Conservation (phyloP, 2,329 filamentous ascomycete species). For the Fusarium chlamydosporum region DNA sequence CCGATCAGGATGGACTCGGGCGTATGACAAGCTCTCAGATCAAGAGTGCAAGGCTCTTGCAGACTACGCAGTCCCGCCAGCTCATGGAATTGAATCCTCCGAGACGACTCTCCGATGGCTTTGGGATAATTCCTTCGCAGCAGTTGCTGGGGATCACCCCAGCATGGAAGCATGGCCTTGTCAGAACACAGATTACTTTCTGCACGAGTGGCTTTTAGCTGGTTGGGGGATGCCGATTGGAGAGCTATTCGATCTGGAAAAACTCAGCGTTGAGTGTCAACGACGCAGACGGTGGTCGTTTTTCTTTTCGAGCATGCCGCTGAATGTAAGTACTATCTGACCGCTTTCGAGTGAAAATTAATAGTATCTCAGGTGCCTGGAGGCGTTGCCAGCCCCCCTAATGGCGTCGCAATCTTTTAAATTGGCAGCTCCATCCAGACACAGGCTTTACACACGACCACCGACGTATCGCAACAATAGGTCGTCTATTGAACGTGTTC, state of each 20-base stretch:
- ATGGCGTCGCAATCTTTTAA: no score
- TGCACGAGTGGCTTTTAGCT: conserved; percentile 63
- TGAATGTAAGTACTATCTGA: conserved; percentile 15
- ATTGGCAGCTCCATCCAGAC: no score
- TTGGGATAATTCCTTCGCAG: conserved; percentile 69
- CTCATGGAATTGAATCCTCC: conserved; percentile 63
- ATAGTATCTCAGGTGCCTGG: no score
- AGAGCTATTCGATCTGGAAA: conserved; percentile 62
- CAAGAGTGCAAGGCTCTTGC: conserved; percentile 57
- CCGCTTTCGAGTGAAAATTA: not conserved
- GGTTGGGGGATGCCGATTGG: conserved; percentile 68
- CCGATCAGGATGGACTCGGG: conserved; percentile 65
- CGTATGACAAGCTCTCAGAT: conserved; percentile 56
- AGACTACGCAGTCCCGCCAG: conserved; percentile 50
- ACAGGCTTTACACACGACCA: no score
- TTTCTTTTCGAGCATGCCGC: conserved; percentile 53
- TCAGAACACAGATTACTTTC: conserved; percentile 50
- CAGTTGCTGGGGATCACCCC: conserved; percentile 69
- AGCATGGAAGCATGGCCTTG: conserved; percentile 65
- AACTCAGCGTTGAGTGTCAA: conserved; percentile 54
- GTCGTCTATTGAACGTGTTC: no score
- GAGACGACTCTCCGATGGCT: conserved; percentile 67
- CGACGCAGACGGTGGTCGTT: conserved; percentile 56
- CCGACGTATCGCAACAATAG: no score
- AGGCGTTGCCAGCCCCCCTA: no score